Percentiles rank a stretch among this genome's conserved stretches.
These are phyloP conservation scores for Globisporangium echinulatum DNA, from an alignment of 352 stramenopile genomes.

Conservation along the genomic window DNA sequence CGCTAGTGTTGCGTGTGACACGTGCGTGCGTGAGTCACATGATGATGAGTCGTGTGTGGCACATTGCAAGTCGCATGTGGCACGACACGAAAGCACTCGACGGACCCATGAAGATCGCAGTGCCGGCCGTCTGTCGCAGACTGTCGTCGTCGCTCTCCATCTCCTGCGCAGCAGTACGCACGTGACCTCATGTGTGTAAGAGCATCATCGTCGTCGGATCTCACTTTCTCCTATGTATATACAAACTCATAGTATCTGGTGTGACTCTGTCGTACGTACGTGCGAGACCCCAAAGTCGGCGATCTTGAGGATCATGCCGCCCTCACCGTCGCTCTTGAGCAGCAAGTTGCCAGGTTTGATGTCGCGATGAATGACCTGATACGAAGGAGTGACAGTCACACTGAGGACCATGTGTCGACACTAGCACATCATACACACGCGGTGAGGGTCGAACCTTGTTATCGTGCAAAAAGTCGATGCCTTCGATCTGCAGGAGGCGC, in stretches of 20 bases:
- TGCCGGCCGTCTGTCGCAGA: constrained; percentile 67
- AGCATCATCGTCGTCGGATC: not conserved
- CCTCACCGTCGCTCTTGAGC: constrained; percentile 46
- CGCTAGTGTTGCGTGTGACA: constrained; percentile 16
- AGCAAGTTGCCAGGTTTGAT: constrained; percentile 80
- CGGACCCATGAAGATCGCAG: constrained; percentile 68
- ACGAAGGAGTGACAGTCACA: too few relatives aligned
- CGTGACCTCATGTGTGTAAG: not conserved
- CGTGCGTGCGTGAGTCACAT: too few relatives aligned
- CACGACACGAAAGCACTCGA: too few relatives aligned
- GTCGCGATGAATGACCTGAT: constrained; percentile 74
- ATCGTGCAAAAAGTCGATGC: constrained; percentile 75
- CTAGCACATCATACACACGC: not conserved
- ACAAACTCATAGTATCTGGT: too few relatives aligned
- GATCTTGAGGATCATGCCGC: constrained; percentile 69
- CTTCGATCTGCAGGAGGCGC: constrained; percentile 47
- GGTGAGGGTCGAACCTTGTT: constrained; percentile 42
- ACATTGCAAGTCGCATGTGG: not conserved
- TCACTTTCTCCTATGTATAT: too few relatives aligned
- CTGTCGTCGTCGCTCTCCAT: constrained; percentile 68
- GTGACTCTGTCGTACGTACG: constrained; percentile 16
- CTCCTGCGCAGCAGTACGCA: constrained; percentile 25
- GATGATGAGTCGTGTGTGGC: not conserved
- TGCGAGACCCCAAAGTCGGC: constrained; percentile 81
- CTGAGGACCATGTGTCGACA: not conserved